These are phyloP conservation scores for Hymenoscyphus occultus DNA, from an alignment of 2,329 filamentous ascomycete species.

Conservation along the genomic window DNA sequence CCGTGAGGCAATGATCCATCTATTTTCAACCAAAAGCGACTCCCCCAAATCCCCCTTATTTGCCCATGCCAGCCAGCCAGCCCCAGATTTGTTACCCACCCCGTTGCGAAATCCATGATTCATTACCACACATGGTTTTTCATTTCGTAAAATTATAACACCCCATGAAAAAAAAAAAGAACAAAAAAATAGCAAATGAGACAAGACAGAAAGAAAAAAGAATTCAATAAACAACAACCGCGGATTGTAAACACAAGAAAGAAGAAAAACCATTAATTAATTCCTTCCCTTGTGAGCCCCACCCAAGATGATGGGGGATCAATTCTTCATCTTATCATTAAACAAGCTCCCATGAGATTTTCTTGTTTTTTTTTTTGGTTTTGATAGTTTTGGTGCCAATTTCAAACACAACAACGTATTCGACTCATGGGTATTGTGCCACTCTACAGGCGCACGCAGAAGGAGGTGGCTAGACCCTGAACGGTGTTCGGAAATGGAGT, in stretches of 20 bases:
- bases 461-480: background rate
- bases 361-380: background rate
- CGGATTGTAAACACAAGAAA: constrained; percentile 5
- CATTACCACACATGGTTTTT: background rate
- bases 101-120: background rate
- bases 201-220: background rate
- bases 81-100: background rate
- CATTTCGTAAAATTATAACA: background rate
- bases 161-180: background rate
- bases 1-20: constrained; percentile 3
- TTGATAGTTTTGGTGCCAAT: background rate
- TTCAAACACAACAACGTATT: background rate
- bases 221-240: constrained; percentile 2
- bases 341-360: background rate
- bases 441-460: background rate
- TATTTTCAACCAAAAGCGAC: background rate
- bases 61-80: background rate
- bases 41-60: background rate
- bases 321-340: constrained; percentile 2
- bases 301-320: constrained; percentile 1
- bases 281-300: background rate
- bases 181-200: background rate
- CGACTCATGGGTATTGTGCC: background rate
- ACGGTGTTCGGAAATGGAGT: background rate
- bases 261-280: background rate